A percentile compares a stretch with the other conserved stretches of the same genome.
Evolutionary conservation across 768 basidiomycete genomes (phyloP).

Genomic region (Sarcodon aspratus): DNA sequence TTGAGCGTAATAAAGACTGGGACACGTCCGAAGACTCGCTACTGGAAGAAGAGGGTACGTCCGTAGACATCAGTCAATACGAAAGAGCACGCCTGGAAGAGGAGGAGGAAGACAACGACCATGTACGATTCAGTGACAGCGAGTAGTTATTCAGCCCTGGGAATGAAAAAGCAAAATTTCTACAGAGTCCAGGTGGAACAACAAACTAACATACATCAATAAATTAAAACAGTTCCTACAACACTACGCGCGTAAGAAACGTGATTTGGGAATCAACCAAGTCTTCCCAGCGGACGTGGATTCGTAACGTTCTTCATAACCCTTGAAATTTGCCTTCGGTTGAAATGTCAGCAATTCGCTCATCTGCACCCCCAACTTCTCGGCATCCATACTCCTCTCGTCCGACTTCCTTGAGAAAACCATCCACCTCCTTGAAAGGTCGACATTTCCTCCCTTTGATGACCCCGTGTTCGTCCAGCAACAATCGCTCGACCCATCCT

Average conservation of each 20-base stretch:
- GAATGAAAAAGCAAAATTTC: too few relatives aligned
- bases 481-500: slow-evolving; percentile 15
- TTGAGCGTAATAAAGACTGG: slow-evolving; percentile 70
- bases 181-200: too few relatives aligned
- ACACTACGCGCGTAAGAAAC: too few relatives aligned
- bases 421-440: slow-evolving; percentile 38
- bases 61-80: slow-evolving; percentile 86
- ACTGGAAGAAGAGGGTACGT: slow-evolving; percentile 76
- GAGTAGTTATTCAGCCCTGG: slow-evolving; percentile 34
- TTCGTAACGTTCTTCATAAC: slow-evolving; percentile 24
- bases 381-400: slow-evolving; percentile 45
- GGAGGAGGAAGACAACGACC: slow-evolving; percentile 57
- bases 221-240: too few relatives aligned
- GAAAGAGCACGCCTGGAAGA: slow-evolving; percentile 48
- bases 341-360: slow-evolving; percentile 39
- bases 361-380: slow-evolving; percentile 37
- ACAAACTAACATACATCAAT: too few relatives aligned
- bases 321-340: slow-evolving; percentile 48
- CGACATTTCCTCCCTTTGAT: slow-evolving; percentile 19
- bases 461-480: slow-evolving; percentile 36
- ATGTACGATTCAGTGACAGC: slow-evolving; percentile 76
- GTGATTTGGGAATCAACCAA: too few relatives aligned
- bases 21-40: slow-evolving; percentile 65
- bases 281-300: not conserved
- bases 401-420: slow-evolving; percentile 50